Conservation (phyloP, 805 yeast species). For the Nakazawaea wickerhamii region DNA sequence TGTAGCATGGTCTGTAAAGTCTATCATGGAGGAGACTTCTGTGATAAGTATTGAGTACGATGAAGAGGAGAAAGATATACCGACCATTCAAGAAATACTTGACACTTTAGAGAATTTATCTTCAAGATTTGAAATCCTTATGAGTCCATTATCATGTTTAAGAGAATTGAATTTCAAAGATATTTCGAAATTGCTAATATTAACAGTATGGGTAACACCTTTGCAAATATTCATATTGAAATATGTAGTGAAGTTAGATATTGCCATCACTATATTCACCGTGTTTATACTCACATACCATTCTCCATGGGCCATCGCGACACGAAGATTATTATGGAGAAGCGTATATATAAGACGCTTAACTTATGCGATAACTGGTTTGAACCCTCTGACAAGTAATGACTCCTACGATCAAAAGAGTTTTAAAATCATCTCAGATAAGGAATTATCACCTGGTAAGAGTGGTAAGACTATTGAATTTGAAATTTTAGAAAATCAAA, state of each 20-base stretch:
- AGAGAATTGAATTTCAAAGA: slow-evolving; percentile 17
- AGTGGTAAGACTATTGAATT: slow-evolving; percentile 44
- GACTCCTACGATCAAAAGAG: not conserved
- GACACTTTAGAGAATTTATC: slow-evolving; percentile 41
- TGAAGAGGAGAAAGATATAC: slow-evolving; percentile 28
- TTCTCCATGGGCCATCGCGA: slow-evolving; percentile 42
- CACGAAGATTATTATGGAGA: slow-evolving; percentile 45
- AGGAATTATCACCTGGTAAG: slow-evolving; percentile 10
- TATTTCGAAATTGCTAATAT: slow-evolving; percentile 25
- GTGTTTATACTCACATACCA: slow-evolving; percentile 40
- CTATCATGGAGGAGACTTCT: slow-evolving; percentile 34
- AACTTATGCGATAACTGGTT: slow-evolving; percentile 37
- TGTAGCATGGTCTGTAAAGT: slow-evolving; percentile 39
- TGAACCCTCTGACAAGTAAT: slow-evolving; percentile 21
- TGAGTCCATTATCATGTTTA: slow-evolving; percentile 30
- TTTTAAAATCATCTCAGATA: slow-evolving; percentile 11
- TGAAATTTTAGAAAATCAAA: slow-evolving; percentile 48
- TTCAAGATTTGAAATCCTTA: slow-evolving; percentile 34
- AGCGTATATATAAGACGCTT: slow-evolving; percentile 36
- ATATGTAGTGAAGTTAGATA: slow-evolving; percentile 25
- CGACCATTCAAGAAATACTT: slow-evolving; percentile 49
- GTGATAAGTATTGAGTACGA: not conserved
- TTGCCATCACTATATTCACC: slow-evolving; percentile 28
- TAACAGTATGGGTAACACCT: slow-evolving; percentile 36
- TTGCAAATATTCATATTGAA: slow-evolving; percentile 33